These are phyloP conservation scores for Spizellomyces punctatus DNA, from an alignment of 192 early-diverging fungal species.

Conservation along the genomic window DNA sequence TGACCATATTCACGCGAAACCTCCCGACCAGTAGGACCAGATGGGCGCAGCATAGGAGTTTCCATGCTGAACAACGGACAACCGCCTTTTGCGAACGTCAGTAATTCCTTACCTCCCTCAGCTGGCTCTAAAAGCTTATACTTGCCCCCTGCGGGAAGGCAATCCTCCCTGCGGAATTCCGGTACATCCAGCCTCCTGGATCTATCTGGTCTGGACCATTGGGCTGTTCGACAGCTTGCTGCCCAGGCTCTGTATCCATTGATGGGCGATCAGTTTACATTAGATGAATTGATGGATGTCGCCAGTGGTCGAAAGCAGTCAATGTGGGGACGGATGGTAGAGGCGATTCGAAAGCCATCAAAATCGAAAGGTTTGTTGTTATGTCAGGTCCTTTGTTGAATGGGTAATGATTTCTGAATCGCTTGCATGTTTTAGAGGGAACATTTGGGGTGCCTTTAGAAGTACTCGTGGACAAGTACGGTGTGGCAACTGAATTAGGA, in stretches of 20 bases:
- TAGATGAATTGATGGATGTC: constrained; percentile 77
- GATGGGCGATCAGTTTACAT: constrained; percentile 67
- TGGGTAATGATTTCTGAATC: too few species aligned
- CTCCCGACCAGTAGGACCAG: too few species aligned
- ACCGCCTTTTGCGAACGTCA: too few species aligned
- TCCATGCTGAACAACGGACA: too few species aligned
- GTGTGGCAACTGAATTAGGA: constrained; percentile 76
- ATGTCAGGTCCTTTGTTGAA: not conserved
- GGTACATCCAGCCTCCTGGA: constrained; percentile 44
- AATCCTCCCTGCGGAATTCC: not conserved
- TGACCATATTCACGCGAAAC: too few species aligned
- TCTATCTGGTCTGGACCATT: constrained; percentile 75
- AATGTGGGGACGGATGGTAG: constrained; percentile 69
- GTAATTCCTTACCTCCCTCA: too few species aligned
- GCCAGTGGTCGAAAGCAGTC: constrained; percentile 75
- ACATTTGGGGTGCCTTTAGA: constrained; percentile 94
- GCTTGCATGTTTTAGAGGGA: constrained; percentile 50
- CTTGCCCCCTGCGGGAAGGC: too few species aligned
- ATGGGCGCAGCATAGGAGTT: too few species aligned
- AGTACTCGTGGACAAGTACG: constrained; percentile 77
- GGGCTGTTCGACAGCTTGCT: constrained; percentile 84
- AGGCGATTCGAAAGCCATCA: constrained; percentile 48
- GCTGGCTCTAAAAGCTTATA: too few species aligned
- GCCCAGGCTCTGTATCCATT: constrained; percentile 72
- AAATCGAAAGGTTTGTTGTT: constrained; percentile 46